Evolutionary conservation across 73 alveolate genomes (phyloP).

Genomic region (Symbiodinium natans): DNA sequence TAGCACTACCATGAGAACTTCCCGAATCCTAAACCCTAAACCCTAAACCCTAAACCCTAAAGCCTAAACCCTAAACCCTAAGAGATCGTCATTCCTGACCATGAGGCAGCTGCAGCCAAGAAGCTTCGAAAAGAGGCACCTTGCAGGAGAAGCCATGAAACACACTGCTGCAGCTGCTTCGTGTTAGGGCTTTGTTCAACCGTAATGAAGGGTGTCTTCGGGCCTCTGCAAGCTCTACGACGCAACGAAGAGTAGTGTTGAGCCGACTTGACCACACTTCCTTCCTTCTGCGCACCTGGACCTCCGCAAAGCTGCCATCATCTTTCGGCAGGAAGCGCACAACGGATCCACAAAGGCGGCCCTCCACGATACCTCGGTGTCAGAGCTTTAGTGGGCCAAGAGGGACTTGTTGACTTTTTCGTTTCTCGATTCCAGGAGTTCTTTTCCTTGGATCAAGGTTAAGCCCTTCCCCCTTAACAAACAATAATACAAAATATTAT

Average conservation of each 20-base stretch:
- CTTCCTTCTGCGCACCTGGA: slow-evolving; percentile 29
- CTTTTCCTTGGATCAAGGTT: too few relatives aligned
- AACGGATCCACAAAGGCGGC: slow-evolving; percentile 28
- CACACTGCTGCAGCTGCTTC: neutral
- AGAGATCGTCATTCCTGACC: too few relatives aligned
- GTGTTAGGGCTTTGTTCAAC: too few relatives aligned
- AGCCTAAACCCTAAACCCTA: too few relatives aligned
- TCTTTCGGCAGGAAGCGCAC: slow-evolving; percentile 59
- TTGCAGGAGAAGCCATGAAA: neutral
- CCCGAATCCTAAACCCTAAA: too few relatives aligned
- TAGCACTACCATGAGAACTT: too few relatives aligned
- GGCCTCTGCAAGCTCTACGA: neutral
- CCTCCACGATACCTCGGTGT: slow-evolving; percentile 31
- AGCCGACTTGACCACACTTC: neutral
- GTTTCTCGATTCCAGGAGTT: too few relatives aligned
- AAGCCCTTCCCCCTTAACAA: too few relatives aligned
- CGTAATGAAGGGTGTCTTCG: neutral
- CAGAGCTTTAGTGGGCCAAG: too few relatives aligned
- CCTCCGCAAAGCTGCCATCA: slow-evolving; percentile 21
- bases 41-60: too few relatives aligned
- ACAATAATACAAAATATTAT: too few relatives aligned
- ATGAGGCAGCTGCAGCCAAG: neutral
- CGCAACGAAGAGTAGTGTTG: neutral
- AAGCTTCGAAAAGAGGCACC: neutral
- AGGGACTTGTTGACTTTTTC: too few relatives aligned